These are phyloP conservation scores for Halophytophthora batemanensis DNA, from an alignment of 352 stramenopile genomes.

Conservation along the genomic window DNA sequence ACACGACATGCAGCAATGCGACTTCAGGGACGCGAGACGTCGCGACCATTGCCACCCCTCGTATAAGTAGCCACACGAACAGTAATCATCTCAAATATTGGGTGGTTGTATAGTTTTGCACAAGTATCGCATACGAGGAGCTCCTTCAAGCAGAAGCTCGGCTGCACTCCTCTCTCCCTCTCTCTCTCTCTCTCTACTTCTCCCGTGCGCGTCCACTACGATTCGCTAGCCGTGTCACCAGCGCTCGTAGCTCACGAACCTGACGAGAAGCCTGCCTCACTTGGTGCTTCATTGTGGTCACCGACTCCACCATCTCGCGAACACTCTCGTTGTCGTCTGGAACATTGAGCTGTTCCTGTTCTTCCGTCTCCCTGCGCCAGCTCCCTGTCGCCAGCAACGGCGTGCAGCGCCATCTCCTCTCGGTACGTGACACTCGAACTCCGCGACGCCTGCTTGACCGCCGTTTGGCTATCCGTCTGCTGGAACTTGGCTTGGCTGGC, in stretches of 20 bases:
- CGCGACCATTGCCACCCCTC: slow-evolving; percentile 1
- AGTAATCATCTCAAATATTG: slow-evolving; percentile 7
- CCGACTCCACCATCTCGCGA: slow-evolving; percentile 21
- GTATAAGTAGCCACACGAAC: slow-evolving; percentile 9
- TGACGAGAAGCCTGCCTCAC: slow-evolving; percentile 21
- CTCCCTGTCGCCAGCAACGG: too few relatives aligned
- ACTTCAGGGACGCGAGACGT: slow-evolving; percentile 12
- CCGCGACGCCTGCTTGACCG: too few relatives aligned
- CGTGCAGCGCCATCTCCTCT: too few relatives aligned
- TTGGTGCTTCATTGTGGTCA: slow-evolving; percentile 28
- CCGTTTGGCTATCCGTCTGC: too few relatives aligned
- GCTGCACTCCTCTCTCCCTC: not conserved
- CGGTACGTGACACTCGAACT: too few relatives aligned
- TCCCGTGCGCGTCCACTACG: slow-evolving; percentile 1
- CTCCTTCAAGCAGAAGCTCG: not conserved
- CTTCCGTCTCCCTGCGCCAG: too few relatives aligned
- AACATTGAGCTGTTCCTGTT: too few relatives aligned
- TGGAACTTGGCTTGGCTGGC: too few relatives aligned
- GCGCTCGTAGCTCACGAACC: slow-evolving; percentile 22
- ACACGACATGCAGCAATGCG: too few relatives aligned
- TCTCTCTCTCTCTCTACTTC: not conserved
- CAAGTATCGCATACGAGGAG: slow-evolving; percentile 4
- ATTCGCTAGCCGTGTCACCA: slow-evolving; percentile 16
- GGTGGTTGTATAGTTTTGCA: slow-evolving; percentile 1
- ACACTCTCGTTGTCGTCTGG: slow-evolving; percentile 11